These are phyloP conservation scores for Cicer bijugum DNA, from an alignment of 306 rosid genomes.

Conservation along the genomic window DNA sequence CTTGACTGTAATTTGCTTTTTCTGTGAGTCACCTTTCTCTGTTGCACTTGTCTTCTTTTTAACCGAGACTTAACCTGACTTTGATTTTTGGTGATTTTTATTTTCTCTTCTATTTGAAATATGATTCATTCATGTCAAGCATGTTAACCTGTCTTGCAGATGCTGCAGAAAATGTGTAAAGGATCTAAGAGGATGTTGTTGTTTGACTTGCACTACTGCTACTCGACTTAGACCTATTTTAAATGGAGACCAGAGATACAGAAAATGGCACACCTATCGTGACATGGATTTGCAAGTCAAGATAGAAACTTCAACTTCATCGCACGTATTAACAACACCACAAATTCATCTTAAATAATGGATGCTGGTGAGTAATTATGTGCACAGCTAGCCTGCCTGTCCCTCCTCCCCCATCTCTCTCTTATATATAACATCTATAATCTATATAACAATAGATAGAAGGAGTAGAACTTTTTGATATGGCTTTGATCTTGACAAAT, in stretches of 20 bases:
- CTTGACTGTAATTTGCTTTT: conserved; percentile 89
- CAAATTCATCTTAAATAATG: too few species aligned
- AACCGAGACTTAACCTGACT: not conserved
- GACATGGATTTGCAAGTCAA: conserved; percentile 54
- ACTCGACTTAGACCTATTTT: conserved; percentile 84
- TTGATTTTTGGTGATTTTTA: conserved; percentile 12
- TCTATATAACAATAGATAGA: too few species aligned
- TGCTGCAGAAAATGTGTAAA: conserved; percentile 72
- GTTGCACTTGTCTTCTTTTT: conserved; percentile 25
- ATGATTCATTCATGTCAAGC: conserved; percentile 8
- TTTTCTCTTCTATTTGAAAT: conserved; percentile 1
- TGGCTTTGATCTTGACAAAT: too few species aligned
- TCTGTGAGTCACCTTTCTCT: conserved; percentile 62
- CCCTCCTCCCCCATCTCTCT: too few species aligned
- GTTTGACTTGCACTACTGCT: conserved; percentile 72
- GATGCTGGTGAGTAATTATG: too few species aligned
- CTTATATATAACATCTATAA: too few species aligned
- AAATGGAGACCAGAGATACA: conserved; percentile 65
- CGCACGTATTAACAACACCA: not conserved
- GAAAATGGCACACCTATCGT: conserved; percentile 83
- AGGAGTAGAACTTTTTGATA: too few species aligned
- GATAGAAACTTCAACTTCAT: conserved; percentile 47
- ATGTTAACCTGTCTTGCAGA: conserved; percentile 54
- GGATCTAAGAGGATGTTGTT: conserved; percentile 78
- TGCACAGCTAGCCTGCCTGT: too few species aligned